Conservation (phyloP, 2,329 filamentous ascomycete species). For the Beauveria sp. region DNA sequence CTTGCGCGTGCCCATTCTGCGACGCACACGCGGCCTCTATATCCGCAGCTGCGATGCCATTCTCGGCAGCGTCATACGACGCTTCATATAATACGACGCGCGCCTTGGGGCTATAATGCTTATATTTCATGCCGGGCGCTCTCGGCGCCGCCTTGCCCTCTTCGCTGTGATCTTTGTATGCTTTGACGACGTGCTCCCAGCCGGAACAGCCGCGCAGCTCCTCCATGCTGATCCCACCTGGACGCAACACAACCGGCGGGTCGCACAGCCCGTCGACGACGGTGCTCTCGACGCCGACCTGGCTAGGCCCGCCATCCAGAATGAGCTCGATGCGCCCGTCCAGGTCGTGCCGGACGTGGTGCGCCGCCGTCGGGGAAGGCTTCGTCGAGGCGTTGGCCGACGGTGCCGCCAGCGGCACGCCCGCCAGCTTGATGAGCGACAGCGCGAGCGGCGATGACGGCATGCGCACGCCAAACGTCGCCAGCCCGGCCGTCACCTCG, state of each 20-base stretch:
- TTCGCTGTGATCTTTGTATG: slow-evolving; percentile 70
- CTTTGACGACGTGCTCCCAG: slow-evolving; percentile 72
- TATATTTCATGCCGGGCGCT: slow-evolving; percentile 98
- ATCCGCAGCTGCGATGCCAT: slow-evolving; percentile 31
- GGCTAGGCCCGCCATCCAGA: slow-evolving; percentile 78
- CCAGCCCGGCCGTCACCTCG: slow-evolving; percentile 83
- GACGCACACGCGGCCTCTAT: slow-evolving; percentile 22
- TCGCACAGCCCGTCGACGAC: slow-evolving; percentile 83
- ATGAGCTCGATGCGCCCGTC: slow-evolving; percentile 76
- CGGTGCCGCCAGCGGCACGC: slow-evolving; percentile 76
- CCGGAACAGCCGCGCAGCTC: slow-evolving; percentile 65
- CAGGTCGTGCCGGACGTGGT: slow-evolving; percentile 83
- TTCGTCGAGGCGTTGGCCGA: slow-evolving; percentile 93
- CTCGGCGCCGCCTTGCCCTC: slow-evolving; percentile 59
- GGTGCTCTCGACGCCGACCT: slow-evolving; percentile 91
- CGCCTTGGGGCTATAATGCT: slow-evolving; percentile 91
- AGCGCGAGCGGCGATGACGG: slow-evolving; percentile 78
- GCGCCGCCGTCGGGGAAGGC: slow-evolving; percentile 83
- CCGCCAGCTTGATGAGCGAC: slow-evolving; percentile 73
- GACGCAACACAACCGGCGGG: slow-evolving; percentile 75
- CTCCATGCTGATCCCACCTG: slow-evolving; percentile 80
- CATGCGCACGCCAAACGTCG: slow-evolving; percentile 86
- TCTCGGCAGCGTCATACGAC: slow-evolving; percentile 25
- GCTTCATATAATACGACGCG: slow-evolving; percentile 76
- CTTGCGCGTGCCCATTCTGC: slow-evolving; percentile 12